These are phyloP conservation scores for Suillus decipiens DNA, from an alignment of 768 basidiomycete genomes.

Conservation along the genomic window DNA sequence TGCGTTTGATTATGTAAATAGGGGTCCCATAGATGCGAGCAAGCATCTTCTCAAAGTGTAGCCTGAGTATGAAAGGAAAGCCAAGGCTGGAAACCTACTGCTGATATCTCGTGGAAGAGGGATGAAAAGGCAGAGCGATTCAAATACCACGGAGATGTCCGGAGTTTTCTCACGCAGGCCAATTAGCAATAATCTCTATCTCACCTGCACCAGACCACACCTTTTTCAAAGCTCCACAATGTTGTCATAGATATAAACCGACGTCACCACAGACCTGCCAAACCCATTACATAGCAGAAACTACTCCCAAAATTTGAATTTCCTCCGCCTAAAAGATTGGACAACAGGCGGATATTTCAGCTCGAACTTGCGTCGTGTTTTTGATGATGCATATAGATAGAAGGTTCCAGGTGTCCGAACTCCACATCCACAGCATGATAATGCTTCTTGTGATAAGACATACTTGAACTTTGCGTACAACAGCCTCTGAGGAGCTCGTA, in stretches of 20 bases:
- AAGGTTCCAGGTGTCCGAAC: not conserved
- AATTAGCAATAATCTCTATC: not conserved
- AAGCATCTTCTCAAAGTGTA: not conserved
- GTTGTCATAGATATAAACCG: not conserved
- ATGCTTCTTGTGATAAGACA: not conserved
- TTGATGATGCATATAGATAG: not conserved
- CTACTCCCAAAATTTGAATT: not conserved
- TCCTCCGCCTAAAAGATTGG: not conserved
- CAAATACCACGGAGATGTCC: not conserved
- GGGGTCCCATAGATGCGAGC: not conserved
- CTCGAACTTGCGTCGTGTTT: not conserved
- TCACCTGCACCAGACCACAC: not conserved
- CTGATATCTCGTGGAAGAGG: conserved; percentile 1
- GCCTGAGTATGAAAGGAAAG: not conserved
- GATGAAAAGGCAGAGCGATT: not conserved
- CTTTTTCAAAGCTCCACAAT: not conserved
- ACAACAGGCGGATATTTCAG: not conserved
- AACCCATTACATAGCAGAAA: not conserved
- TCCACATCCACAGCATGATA: not conserved
- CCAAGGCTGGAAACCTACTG: not conserved
- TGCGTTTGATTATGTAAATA: not conserved
- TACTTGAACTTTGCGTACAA: not conserved
- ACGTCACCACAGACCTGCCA: not conserved
- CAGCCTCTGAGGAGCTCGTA: not conserved
- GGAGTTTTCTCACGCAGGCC: not conserved